These are phyloP conservation scores for Fistulifera solaris DNA, from an alignment of 108 stramenopile species.

Conservation along the genomic window DNA sequence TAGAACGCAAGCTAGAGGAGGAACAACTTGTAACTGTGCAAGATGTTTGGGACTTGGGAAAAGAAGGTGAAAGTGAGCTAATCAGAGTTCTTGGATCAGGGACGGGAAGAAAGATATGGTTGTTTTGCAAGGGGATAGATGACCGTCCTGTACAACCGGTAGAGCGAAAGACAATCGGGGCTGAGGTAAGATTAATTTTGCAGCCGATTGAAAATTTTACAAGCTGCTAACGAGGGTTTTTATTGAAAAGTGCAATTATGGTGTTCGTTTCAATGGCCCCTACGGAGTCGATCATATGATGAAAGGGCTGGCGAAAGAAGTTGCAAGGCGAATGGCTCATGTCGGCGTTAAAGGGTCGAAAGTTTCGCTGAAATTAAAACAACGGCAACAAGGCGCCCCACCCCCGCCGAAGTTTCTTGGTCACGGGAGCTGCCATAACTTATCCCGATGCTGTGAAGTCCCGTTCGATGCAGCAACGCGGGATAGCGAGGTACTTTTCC, in stretches of 20 bases:
- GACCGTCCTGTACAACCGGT: constrained; percentile 66
- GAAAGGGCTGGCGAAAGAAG: constrained; percentile 70
- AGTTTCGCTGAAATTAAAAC: constrained; percentile 83
- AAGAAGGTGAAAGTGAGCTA: constrained; percentile 40
- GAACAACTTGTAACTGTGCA: constrained; percentile 49
- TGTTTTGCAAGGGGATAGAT: constrained; percentile 73
- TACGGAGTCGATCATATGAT: constrained; percentile 78
- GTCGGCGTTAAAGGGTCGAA: constrained; percentile 53
- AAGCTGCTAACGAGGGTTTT: not conserved
- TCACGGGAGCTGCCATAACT: constrained; percentile 77
- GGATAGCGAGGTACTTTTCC: constrained; percentile 36
- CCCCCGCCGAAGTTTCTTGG: constrained; percentile 65
- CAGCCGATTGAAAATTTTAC: not conserved
- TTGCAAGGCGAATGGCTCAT: constrained; percentile 56
- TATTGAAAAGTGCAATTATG: constrained; percentile 69
- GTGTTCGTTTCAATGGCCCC: constrained; percentile 81
- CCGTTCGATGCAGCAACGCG: constrained; percentile 29
- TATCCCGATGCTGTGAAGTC: constrained; percentile 49
- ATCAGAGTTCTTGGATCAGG: constrained; percentile 54
- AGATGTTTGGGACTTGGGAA: constrained; percentile 77
- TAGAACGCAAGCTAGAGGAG: constrained; percentile 49
- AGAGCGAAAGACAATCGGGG: constrained; percentile 82
- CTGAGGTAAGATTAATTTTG: constrained; percentile 45
- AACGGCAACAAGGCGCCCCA: constrained; percentile 46
- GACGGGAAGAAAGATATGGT: constrained; percentile 59